Evolutionary conservation across 768 basidiomycete species (phyloP), one percentile per base, ranked within the genome.

Genomic region (Exsudoporus frostii): DNA sequence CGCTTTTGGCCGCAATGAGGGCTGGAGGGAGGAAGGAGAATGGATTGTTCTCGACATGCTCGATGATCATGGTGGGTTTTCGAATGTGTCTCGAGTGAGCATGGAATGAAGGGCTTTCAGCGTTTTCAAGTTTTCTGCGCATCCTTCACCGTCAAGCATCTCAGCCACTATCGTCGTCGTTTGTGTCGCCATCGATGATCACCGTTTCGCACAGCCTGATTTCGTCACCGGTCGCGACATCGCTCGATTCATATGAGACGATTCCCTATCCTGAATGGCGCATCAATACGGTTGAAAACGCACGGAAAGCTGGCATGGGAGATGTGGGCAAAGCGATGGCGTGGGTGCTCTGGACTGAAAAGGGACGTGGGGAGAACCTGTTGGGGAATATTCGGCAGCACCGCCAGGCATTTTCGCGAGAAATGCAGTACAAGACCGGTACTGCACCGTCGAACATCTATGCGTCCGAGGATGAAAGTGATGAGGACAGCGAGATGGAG

Each of bases 231-330:
- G 37, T n/a, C 6, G 9, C 24, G 3, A 15, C 27, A 5, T 51
- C 71, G 64, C 34, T 69, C 65, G 5, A 61, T n/a, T 65, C 67
- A 13, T 70, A 65, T 22, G 65, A 65, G 49, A 57, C 78, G 0
- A 65, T 85, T 1, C 79, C 78, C 0, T 88, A 84, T 64, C 86
- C 86, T 0, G 85, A 86, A 57, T 89, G 86, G 86, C 78, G 86
- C 1, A 60, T 72, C 0, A 73, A 74, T 2, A 61, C 83, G 0
- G 73, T 81, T 2, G 69, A 74, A 37, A 74, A 76, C 38, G 85
- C 85, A 1, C 75, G 78, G 11, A 73, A 74, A 27, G 79, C 84
- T 13, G 84, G 85, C 0, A 70, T 85, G 64, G 81, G 85, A 1
- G 75, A 82, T n/a, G 71, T 81, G 0, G 77, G 79, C 0, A 73